Evolutionary conservation across 1,139 yeast species (phyloP).

Genomic region (Taphrina confusa): DNA sequence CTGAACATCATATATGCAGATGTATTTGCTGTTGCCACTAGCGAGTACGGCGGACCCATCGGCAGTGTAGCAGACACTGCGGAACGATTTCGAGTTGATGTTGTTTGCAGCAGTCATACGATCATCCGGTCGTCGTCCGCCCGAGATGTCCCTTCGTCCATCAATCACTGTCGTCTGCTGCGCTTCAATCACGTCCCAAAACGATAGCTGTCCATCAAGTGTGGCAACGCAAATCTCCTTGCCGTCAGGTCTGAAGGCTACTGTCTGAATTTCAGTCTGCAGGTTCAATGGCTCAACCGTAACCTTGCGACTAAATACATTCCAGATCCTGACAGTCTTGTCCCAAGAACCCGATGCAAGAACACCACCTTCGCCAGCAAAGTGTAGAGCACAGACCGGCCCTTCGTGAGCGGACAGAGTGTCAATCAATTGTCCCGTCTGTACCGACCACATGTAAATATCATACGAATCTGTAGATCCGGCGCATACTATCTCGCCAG

Average conservation of each 20-base stretch:
- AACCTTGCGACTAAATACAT: constrained; percentile 73
- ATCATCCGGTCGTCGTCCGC: constrained; percentile 85
- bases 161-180: constrained; percentile 82
- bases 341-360: constrained; percentile 97
- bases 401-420: constrained; percentile 92
- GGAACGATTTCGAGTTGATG: constrained; percentile 78
- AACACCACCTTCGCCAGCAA: constrained; percentile 75
- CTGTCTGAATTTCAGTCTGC: constrained; percentile 77
- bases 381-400: constrained; percentile 84
- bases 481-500: constrained; percentile 95
- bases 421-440: constrained; percentile 87
- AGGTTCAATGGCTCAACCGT: constrained; percentile 89
- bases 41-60: constrained; percentile 88
- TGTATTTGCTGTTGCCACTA: constrained; percentile 88
- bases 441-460: constrained; percentile 95
- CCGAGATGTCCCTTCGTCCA: constrained; percentile 77
- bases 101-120: constrained; percentile 79
- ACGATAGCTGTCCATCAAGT: constrained; percentile 79
- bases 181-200: constrained; percentile 81
- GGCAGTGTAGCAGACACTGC: constrained; percentile 78
- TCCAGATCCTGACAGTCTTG: constrained; percentile 90
- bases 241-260: constrained; percentile 88
- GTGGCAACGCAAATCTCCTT: constrained; percentile 86
- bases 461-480: constrained; percentile 90
- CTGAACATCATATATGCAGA: constrained; percentile 84